phyloP scores from a whole-genome alignment of 2,329 filamentous ascomycete species.

The Sporothrix variecibatus region DNA sequence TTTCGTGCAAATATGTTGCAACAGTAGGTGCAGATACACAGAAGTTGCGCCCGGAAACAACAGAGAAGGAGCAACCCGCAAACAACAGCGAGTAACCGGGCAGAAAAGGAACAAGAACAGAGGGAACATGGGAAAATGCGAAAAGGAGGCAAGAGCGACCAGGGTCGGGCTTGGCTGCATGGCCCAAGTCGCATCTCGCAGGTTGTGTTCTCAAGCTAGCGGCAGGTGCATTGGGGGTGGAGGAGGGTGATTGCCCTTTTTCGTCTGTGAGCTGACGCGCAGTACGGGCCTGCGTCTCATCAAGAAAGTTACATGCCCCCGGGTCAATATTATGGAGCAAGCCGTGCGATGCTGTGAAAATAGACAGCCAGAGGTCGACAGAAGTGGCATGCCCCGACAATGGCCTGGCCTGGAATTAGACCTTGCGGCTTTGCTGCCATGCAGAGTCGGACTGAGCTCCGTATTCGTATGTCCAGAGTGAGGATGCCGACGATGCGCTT shows the following conservation, averaged over 20 bases:
- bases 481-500: not conserved
- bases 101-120: not conserved
- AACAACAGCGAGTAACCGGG: not conserved
- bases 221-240: slow-evolving; percentile 17
- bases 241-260: slow-evolving; percentile 11
- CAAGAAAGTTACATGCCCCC: not conserved
- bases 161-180: slow-evolving; percentile 23
- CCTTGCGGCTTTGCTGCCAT: slow-evolving; percentile 12
- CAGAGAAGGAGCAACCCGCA: not conserved
- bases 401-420: not conserved
- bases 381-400: not conserved
- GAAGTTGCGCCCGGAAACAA: slow-evolving; percentile 4
- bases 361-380: not conserved
- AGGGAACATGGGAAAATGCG: not conserved
- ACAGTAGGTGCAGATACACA: not conserved
- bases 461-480: not conserved
- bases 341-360: slow-evolving; percentile 6
- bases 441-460: slow-evolving; percentile 8
- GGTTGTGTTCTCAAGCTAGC: slow-evolving; percentile 14
- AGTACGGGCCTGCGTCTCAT: slow-evolving; percentile 8
- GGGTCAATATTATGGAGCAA: slow-evolving; percentile 11
- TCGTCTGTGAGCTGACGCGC: slow-evolving; percentile 21
- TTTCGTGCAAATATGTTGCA: not conserved
- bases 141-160: slow-evolving; percentile 18
- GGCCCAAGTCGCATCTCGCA: slow-evolving; percentile 23